Conservation (phyloP, 768 basidiomycete species). For the Collybiopsis luxurians region DNA sequence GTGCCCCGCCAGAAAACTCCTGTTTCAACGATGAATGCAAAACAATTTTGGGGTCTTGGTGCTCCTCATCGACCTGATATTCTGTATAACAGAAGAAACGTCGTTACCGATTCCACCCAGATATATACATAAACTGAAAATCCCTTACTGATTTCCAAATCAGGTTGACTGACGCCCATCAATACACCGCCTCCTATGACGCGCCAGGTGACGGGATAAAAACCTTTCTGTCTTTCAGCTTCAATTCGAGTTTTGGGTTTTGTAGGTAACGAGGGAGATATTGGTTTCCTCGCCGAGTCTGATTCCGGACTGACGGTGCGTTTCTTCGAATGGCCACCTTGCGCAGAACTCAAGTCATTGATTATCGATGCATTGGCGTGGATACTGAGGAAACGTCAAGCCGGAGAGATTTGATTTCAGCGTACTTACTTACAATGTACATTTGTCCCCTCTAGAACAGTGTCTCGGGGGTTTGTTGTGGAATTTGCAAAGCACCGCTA, state of each 20-base stretch:
- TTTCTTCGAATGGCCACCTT: no score
- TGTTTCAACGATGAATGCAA: no score
- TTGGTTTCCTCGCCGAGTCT: not conserved
- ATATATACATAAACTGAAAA: not conserved
- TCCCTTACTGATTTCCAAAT: not conserved
- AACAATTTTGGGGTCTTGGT: no score
- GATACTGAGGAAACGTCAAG: not conserved
- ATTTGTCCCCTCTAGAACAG: conserved; percentile 53
- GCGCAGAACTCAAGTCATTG: no score
- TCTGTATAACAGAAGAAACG: no score
- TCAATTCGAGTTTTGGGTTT: conserved; percentile 28
- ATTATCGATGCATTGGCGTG: not conserved
- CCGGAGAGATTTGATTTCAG: not conserved
- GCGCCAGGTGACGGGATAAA: conserved; percentile 69
- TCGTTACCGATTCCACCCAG: no score
- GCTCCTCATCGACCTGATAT: no score
- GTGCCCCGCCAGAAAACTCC: not conserved
- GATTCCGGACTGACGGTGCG: conserved; percentile 12
- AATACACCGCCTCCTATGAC: conserved; percentile 79
- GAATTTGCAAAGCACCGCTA: conserved; percentile 64
- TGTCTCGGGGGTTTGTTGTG: conserved; percentile 31
- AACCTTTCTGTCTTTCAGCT: conserved; percentile 42
- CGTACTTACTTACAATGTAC: conserved; percentile 53
- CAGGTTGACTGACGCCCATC: conserved; percentile 34
- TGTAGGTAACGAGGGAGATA: conserved; percentile 17